Evolutionary conservation across 306 rosid genomes (phyloP), one percentile per base, ranked within the genome.

Genomic region (Sesbania bispinosa): DNA sequence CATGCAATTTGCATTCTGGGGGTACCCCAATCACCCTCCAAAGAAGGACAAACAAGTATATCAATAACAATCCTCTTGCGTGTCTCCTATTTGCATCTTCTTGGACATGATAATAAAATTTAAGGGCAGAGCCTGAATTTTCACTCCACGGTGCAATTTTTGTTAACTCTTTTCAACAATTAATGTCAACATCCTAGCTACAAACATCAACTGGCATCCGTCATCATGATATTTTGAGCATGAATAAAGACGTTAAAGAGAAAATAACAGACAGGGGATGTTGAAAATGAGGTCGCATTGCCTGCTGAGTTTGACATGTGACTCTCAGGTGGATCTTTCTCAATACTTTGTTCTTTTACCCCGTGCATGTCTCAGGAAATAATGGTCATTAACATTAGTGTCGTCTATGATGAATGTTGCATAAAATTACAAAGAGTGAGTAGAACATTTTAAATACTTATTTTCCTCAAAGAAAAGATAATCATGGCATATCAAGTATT

Each of bases 181-280:
- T 57, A 39, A 57, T 60, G 67, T 57, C 59, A 71, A 45, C 69
- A 45, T 45, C 68, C 35, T 26, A n/a, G n/a, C 38, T 4, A 43
- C 47, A 70, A 53, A 53, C 50, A 69, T 51, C 32, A 21, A 21
- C 15, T 39, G 5, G n/a, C 7, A 30, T 42, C 24, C 41, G 38
- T 65, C 73, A 57, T 66, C 61, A 65, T 76, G 32, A 57, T 66
- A 27, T 53, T 41, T 75, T 42, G 60, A 29, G 39, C 74, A 52
- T 29, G 67, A 21, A 65, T 64, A 75, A 64, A 66, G 29, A 75
- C 67, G 47, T 50, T 13, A 26, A 3, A 74, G n/a, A n/a, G 32
- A 29, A 53, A 74, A 74, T 63, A 51, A 39, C 39, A n/a, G n/a
- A n/a, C n/a, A n/a, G n/a, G 38, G 33, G 14, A 13, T 20, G 1